Conservation (phyloP, 2,329 filamentous ascomycete genomes). For the Diaporthe nobilis region DNA sequence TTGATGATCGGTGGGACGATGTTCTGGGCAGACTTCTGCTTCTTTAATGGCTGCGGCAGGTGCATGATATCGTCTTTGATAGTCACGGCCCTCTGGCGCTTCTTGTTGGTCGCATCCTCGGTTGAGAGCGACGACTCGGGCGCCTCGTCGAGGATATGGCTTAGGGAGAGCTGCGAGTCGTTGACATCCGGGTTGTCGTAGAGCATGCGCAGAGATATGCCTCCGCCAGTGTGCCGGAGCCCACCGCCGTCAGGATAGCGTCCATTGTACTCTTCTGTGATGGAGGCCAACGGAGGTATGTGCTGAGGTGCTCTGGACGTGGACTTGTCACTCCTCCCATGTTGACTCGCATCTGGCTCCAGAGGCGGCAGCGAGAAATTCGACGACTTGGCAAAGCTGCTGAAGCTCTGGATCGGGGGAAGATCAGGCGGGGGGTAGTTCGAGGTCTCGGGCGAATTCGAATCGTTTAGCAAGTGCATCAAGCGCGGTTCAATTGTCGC, state of each 20-base stretch:
- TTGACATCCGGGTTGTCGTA: constrained; percentile 55
- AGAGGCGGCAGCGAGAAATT: constrained; percentile 66
- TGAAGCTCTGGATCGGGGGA: constrained; percentile 66
- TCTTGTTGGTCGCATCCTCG: constrained; percentile 65
- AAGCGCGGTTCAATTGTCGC: constrained; percentile 77
- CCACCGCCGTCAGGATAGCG: constrained; percentile 36
- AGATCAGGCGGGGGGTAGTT: constrained; percentile 65
- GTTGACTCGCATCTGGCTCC: constrained; percentile 59
- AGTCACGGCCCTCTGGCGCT: constrained; percentile 63
- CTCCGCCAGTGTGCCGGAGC: constrained; percentile 39
- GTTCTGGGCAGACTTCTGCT: constrained; percentile 70
- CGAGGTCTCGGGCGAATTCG: constrained; percentile 54
- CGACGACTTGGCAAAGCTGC: constrained; percentile 57
- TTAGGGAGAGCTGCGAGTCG: constrained; percentile 60
- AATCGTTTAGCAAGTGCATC: constrained; percentile 75
- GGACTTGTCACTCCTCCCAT: constrained; percentile 55
- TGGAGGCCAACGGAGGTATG: constrained; percentile 46
- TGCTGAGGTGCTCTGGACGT: constrained; percentile 45
- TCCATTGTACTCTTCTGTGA: constrained; percentile 41
- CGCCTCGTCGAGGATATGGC: constrained; percentile 62
- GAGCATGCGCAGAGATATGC: constrained; percentile 55
- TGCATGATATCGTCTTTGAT: constrained; percentile 75
- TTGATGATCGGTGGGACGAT: constrained; percentile 75
- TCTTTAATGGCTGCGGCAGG: constrained; percentile 75
- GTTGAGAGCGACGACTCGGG: constrained; percentile 49